A percentile compares a stretch with the other conserved stretches of the same genome.
phyloP scores from a whole-genome alignment of 1,284 basidiomycete species.

The Leccinum ponderosum region DNA sequence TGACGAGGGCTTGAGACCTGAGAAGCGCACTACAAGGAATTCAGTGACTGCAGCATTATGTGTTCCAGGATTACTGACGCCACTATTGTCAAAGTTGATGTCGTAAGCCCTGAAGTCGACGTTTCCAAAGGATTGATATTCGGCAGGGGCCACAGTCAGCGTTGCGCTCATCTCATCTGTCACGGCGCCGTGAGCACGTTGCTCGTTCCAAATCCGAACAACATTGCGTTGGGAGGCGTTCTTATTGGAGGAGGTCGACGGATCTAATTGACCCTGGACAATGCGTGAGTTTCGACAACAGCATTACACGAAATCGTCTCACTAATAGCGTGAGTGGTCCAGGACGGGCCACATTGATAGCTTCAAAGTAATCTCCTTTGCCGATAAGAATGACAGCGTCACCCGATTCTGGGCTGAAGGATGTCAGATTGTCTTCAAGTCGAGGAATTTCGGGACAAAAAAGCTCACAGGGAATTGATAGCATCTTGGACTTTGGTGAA shows the following conservation, averaged over 20 bases:
- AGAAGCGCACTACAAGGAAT: constrained; percentile 44
- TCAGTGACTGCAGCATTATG: neutral
- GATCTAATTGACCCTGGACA: constrained; percentile 52
- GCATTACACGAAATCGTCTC: neutral
- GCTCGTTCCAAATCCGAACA: constrained; percentile 53
- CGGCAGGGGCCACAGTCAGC: constrained; percentile 50
- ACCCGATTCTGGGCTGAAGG: constrained; percentile 40
- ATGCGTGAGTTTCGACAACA: neutral
- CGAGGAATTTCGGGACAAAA: neutral
- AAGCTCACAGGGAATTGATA: constrained; percentile 47
- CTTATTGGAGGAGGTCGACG: constrained; percentile 18
- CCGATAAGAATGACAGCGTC: constrained; percentile 55
- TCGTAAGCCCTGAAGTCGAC: constrained; percentile 65
- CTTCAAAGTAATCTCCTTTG: constrained; percentile 62
- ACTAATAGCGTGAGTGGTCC: constrained; percentile 60
- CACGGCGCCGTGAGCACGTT: constrained; percentile 44
- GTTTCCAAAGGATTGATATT: constrained; percentile 54
- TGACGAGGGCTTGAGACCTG: constrained; percentile 62
- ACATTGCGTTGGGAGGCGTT: constrained; percentile 45
- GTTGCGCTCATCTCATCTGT: constrained; percentile 57
- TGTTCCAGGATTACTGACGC: constrained; percentile 39
- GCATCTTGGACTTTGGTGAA: constrained; percentile 48
- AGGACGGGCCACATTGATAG: constrained; percentile 53
- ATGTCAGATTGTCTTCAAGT: neutral
- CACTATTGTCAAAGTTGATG: constrained; percentile 66